phyloP scores from a whole-genome alignment of 2,329 filamentous ascomycete genomes.

The Cryphonectria naterciae region DNA sequence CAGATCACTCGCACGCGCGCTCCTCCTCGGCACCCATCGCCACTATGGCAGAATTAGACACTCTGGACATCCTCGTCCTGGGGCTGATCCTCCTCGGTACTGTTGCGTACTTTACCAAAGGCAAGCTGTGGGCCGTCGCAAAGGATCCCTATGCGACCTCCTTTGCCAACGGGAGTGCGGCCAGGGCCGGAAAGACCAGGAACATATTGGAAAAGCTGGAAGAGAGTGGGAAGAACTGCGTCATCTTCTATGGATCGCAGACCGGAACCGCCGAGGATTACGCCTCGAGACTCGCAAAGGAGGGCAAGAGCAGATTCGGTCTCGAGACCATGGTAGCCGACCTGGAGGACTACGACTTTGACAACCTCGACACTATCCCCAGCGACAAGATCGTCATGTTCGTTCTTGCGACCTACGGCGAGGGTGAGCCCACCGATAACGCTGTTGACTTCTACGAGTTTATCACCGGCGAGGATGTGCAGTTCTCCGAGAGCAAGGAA shows the following conservation, averaged over 20 bases:
- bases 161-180: conserved; percentile 69
- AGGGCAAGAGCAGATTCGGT: conserved; percentile 94
- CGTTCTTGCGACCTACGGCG: conserved; percentile 94
- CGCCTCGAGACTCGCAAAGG: conserved; percentile 92
- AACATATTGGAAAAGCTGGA: conserved; percentile 97
- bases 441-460: conserved; percentile 99
- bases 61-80: conserved; percentile 91
- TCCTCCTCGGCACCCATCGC: conserved; percentile 30
- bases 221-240: conserved; percentile 92
- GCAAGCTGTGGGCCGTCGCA: conserved; percentile 85
- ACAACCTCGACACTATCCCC: conserved; percentile 87
- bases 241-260: conserved; percentile 98
- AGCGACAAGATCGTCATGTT: conserved; percentile 93
- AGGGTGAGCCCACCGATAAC: conserved; percentile 98
- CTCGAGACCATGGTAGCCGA: conserved; percentile 98
- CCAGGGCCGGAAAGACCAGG: conserved; percentile 81
- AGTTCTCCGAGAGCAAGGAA: conserved; percentile 77
- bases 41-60: conserved; percentile 93
- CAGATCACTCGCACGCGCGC: background rate
- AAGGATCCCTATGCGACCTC: conserved; percentile 87
- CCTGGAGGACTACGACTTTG: conserved; percentile 96
- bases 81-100: conserved; percentile 83
- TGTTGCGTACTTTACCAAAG: conserved; percentile 96
- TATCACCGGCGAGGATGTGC: conserved; percentile 77
- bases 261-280: conserved; percentile 99